Evolutionary conservation across 139 green algal species (phyloP), one percentile per base, ranked within the genome.

Genomic region (Pycnococcus provasolii): DNA sequence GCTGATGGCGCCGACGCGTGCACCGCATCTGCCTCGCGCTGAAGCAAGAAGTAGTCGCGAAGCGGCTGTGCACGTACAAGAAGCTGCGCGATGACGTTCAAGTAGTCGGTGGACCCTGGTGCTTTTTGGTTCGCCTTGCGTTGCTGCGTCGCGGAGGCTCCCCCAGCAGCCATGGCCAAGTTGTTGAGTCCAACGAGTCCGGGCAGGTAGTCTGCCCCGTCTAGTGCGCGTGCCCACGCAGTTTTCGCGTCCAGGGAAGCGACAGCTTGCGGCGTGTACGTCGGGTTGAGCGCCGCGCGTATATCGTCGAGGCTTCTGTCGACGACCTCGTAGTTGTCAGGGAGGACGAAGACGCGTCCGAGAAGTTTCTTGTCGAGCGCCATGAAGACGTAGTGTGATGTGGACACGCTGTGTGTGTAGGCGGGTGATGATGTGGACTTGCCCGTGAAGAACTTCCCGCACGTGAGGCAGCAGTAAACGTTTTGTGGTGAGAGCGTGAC

Each of bases 391-490:
- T 96, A 89, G 77, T 99, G 93, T 0, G 65, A 74, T 0, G 73
- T 82, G 72, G 97, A 92, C 9, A 99, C 77, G 3, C 84, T 62
- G 67, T 99, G 93, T 15, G 87, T 95, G 80, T 95, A 95, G 0
- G 92, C 93, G 65, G 95, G 88, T 37, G 93, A 96, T 57, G 67
- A 81, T 4, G 84, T 80, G 0, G 88, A 90, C 1, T 93, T 77
- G 0, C 93, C 93, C 79, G 96, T 88, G 70, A 96, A 97, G 78
- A 97, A 99, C 72, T 96, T 96, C 59, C 93, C 93, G 72, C 93
- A 98, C 52, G 97, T 90, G 7, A 99, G 81, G 79, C 93, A 99
- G 4, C 85, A 89, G 72, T 99, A 99, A 26, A 96, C 90, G 79
- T 98, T 97, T 65, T 94, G 80, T 6, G 79, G 83, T 43, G 74